Conservation (phyloP, 2,329 filamentous ascomycete species). For the Colletotrichum sp. region DNA sequence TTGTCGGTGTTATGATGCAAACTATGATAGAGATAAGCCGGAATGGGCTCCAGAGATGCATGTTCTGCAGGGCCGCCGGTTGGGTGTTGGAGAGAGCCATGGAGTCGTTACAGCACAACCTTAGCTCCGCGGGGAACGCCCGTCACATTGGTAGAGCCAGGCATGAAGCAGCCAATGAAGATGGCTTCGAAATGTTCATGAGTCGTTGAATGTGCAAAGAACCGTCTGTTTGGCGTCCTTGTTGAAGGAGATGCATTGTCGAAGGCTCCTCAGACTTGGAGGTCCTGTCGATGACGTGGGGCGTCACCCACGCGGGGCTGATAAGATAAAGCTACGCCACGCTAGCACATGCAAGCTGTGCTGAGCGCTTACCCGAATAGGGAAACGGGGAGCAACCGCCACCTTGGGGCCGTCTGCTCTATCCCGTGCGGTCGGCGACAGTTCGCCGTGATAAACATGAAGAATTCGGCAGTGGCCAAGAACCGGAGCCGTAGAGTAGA, state of each 20-base stretch:
- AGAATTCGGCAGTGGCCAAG: neutral
- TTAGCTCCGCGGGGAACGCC: constrained; percentile 10
- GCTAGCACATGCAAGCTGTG: constrained; percentile 20
- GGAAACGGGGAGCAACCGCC: constrained; percentile 16
- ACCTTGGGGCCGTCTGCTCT: constrained; percentile 4
- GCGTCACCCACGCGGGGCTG: constrained; percentile 13
- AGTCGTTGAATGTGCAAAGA: neutral
- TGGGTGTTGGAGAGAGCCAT: neutral
- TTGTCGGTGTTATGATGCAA: constrained; percentile 11
- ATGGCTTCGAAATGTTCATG: neutral
- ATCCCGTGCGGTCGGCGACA: neutral
- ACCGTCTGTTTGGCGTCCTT: neutral
- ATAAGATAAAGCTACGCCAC: constrained; percentile 19
- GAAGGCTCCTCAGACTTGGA: neutral
- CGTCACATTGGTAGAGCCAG: neutral
- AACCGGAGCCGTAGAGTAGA: neutral
- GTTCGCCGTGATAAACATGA: neutral
- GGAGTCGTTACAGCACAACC: neutral
- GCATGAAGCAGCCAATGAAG: neutral
- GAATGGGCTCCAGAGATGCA: constrained; percentile 18
- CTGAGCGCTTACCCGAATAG: constrained; percentile 19
- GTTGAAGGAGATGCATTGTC: neutral
- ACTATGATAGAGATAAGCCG: constrained; percentile 21
- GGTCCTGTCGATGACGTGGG: constrained; percentile 13
- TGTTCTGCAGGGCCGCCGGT: constrained; percentile 12